phyloP scores from a whole-genome alignment of 345 rosid genomes.

The Citrus sinensis region DVS_A1.0 CM039162.1:22797501-22798000 shows the following conservation, averaged over 20 bases:
- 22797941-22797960: neutral
- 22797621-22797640: constrained; percentile 79
- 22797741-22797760: constrained; percentile 88
- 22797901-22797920: constrained; percentile 89
- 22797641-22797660: constrained; percentile 73
- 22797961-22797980: neutral
- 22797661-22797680: constrained; percentile 72
- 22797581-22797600: constrained; percentile 13
- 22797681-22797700: constrained; percentile 98
- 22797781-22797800: constrained; percentile 13
- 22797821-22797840: constrained; percentile 14
- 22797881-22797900: constrained; percentile 97
- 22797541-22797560: neutral
- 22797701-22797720: constrained; percentile 92
- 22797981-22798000: neutral
- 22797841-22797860: constrained; percentile 43
- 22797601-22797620: constrained; percentile 63
- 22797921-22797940: constrained; percentile 82
- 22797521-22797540: neutral
- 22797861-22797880: constrained; percentile 95
- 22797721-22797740: constrained; percentile 95
- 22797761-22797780: constrained; percentile 88
- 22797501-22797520: neutral
- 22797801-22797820: neutral
- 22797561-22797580: neutral